Evolutionary conservation across 441 rosid species (phyloP).

Genomic region (Raphanus hybrid): DNA sequence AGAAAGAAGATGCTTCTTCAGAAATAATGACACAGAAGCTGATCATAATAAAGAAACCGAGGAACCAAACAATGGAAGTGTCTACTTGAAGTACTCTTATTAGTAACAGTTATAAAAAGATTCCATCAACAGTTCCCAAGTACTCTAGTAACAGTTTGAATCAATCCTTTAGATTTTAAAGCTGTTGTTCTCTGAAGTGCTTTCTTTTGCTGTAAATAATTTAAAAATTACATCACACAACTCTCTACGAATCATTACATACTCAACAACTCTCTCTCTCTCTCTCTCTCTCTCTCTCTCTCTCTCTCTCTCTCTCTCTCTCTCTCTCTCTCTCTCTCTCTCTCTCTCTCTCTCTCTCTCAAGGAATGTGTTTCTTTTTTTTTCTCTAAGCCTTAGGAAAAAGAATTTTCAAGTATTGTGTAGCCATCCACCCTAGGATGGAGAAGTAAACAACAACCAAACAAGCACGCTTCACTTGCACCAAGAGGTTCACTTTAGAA

Average conservation of each 20-base stretch:
- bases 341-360: background rate
- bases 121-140: conserved; percentile 4
- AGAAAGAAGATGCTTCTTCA: no score
- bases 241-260: conserved; percentile 30
- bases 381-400: conserved; percentile 42
- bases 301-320: background rate
- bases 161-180: background rate
- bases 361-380: conserved; percentile 6
- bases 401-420: conserved; percentile 57
- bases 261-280: conserved; percentile 1
- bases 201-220: conserved; percentile 24
- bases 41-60: no score
- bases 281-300: background rate
- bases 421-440: conserved; percentile 60
- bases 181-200: conserved; percentile 15
- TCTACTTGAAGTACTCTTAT: no score
- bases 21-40: no score
- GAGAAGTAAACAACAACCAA: conserved; percentile 64
- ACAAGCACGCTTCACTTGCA: conserved; percentile 58
- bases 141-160: background rate
- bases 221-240: conserved; percentile 35
- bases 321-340: conserved; percentile 6
- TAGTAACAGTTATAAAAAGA: background rate
- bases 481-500: conserved; percentile 33
- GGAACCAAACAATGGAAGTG: no score